These are phyloP conservation scores for Dryadomyces sulphureus DNA, from an alignment of 2,329 filamentous ascomycete species.

Conservation along the genomic window DNA sequence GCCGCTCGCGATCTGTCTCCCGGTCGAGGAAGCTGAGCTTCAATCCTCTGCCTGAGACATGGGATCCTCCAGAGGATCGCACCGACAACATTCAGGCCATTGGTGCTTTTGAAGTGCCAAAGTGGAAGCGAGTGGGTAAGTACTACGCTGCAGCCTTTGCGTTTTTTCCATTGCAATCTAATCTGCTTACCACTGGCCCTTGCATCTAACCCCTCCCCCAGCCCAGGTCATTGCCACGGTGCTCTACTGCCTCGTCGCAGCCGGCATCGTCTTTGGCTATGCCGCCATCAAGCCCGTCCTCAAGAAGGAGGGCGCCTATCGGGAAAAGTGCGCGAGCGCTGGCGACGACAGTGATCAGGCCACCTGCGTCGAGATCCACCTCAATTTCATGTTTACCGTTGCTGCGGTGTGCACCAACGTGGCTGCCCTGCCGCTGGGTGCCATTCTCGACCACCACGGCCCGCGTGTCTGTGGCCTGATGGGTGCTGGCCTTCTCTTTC, in stretches of 20 bases:
- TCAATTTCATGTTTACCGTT: constrained; percentile 88
- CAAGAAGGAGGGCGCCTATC: constrained; percentile 57
- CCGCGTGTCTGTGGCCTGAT: constrained; percentile 62
- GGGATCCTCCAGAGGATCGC: constrained; percentile 26
- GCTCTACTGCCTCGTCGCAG: constrained; percentile 39
- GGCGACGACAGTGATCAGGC: constrained; percentile 17
- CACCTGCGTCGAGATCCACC: constrained; percentile 40
- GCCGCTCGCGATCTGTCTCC: constrained; percentile 18
- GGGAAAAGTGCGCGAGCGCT: constrained; percentile 35
- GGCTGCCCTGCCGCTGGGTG: constrained; percentile 70
- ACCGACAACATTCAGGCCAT: constrained; percentile 30
- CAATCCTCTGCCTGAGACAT: constrained; percentile 38
- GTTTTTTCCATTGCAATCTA: not conserved
- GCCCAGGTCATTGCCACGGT: constrained; percentile 24
- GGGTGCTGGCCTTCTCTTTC: constrained; percentile 51
- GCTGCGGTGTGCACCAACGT: constrained; percentile 83
- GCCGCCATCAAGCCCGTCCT: constrained; percentile 73
- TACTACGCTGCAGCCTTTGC: not conserved
- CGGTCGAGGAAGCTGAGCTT: constrained; percentile 30
- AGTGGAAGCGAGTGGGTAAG: constrained; percentile 36
- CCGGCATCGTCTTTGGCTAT: constrained; percentile 73
- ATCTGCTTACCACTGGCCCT: too few species aligned
- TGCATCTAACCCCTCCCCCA: constrained; percentile 7
- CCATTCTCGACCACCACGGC: constrained; percentile 69
- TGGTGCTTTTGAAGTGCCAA: constrained; percentile 37